Conservation (phyloP, 192 early-diverging fungal genomes). For the Helicostylum pulchrum region DNA sequence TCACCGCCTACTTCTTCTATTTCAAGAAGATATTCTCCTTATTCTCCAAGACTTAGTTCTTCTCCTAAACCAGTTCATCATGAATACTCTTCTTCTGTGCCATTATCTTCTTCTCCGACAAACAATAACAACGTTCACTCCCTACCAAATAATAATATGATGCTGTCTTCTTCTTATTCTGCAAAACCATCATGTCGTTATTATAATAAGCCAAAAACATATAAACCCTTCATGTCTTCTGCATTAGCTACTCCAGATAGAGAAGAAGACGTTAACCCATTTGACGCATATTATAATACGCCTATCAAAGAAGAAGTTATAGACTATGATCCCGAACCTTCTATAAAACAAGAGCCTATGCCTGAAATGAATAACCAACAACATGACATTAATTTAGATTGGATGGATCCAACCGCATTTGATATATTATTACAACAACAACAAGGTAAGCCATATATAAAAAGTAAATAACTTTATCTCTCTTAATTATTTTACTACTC, state of each 20-base stretch:
- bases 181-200: not conserved
- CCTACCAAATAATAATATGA: not conserved
- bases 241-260: constrained; percentile 28
- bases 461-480: constrained; percentile 1
- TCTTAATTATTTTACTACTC: not conserved
- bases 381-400: not conserved
- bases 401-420: constrained; percentile 9
- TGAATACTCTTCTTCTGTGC: not conserved
- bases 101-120: not conserved
- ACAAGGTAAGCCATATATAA: not conserved
- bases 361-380: too few relatives aligned
- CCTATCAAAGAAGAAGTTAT: not conserved
- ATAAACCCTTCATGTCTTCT: constrained; percentile 29
- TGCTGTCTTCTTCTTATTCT: not conserved
- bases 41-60: constrained; percentile 21
- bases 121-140: not conserved
- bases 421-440: constrained; percentile 10
- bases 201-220: constrained; percentile 12
- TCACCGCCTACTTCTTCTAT: constrained; percentile 23
- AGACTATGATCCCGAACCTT: too few relatives aligned
- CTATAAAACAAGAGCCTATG: too few relatives aligned
- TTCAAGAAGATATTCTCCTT: constrained; percentile 31
- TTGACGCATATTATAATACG: constrained; percentile 16
- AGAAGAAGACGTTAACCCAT: constrained; percentile 25
- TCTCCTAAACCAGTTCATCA: too few relatives aligned